These are phyloP conservation scores for Streptanthus diversifolius DNA, from an alignment of 345 rosid species.

Conservation along the genomic window DNA sequence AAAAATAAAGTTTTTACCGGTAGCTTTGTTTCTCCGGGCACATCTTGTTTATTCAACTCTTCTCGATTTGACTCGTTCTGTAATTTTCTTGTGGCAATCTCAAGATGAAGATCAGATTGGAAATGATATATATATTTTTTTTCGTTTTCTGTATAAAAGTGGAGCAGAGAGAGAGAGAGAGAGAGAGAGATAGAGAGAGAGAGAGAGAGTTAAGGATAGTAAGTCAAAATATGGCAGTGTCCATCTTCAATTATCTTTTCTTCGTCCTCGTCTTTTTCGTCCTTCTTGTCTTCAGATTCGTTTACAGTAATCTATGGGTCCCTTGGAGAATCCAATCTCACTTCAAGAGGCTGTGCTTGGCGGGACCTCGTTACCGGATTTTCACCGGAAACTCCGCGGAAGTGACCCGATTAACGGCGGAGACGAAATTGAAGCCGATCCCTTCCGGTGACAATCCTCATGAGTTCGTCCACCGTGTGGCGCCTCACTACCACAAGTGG, in stretches of 20 bases:
- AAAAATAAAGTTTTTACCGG: background rate
- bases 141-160: too few species aligned
- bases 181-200: background rate
- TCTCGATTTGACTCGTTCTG: background rate
- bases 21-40: background rate
- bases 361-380: slow-evolving; percentile 57
- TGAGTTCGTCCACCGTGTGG: slow-evolving; percentile 43
- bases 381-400: slow-evolving; percentile 63
- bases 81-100: background rate
- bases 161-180: background rate
- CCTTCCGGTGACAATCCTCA: slow-evolving; percentile 35
- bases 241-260: slow-evolving; percentile 4
- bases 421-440: slow-evolving; percentile 47
- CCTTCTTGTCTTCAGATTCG: slow-evolving; percentile 34
- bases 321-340: slow-evolving; percentile 57
- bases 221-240: slow-evolving; percentile 7
- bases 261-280: slow-evolving; percentile 23
- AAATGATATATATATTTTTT: background rate
- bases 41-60: background rate
- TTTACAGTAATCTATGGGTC: slow-evolving; percentile 42
- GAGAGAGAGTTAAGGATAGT: background rate
- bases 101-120: background rate
- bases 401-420: slow-evolving; percentile 37
- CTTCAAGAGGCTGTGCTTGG: slow-evolving; percentile 48
- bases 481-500: slow-evolving; percentile 62